phyloP scores from a whole-genome alignment of 768 basidiomycete genomes.

The Xerocomellus dryophilus region DNA sequence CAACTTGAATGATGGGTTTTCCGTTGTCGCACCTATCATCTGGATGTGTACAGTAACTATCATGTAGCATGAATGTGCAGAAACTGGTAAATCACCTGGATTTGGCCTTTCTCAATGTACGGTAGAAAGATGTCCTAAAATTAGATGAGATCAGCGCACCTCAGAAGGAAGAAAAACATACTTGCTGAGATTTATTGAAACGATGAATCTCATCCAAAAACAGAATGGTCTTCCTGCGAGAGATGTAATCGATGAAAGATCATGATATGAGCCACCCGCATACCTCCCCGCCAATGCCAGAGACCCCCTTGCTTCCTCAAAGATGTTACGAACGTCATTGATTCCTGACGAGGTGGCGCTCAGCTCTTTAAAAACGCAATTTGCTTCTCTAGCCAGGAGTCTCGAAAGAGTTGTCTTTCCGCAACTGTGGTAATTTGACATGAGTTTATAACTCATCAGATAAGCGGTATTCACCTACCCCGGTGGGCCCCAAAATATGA shows the following conservation, averaged over 20 bases:
- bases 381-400: constrained; percentile 57
- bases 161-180: constrained; percentile 19
- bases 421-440: constrained; percentile 38
- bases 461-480: constrained; percentile 39
- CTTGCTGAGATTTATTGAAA: constrained; percentile 71
- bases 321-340: constrained; percentile 66
- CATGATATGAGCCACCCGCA: constrained; percentile 3
- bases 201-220: constrained; percentile 87
- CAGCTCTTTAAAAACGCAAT: constrained; percentile 69
- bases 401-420: constrained; percentile 78
- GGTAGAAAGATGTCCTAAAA: constrained; percentile 75
- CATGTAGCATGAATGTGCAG: background rate
- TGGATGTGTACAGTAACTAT: constrained; percentile 19
- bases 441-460: background rate
- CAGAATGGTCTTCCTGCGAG: constrained; percentile 59
- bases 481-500: constrained; percentile 75
- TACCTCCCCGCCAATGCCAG: constrained; percentile 66
- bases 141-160: constrained; percentile 8
- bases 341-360: constrained; percentile 70
- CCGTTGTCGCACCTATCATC: constrained; percentile 83
- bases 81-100: constrained; percentile 45
- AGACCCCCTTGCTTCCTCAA: constrained; percentile 70
- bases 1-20: constrained; percentile 85
- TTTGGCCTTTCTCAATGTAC: constrained; percentile 72
- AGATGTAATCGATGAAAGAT: constrained; percentile 3